phyloP scores from a whole-genome alignment of 495 filamentous ascomycete genomes.

The Hyaloscypha hepaticicola region DNA sequence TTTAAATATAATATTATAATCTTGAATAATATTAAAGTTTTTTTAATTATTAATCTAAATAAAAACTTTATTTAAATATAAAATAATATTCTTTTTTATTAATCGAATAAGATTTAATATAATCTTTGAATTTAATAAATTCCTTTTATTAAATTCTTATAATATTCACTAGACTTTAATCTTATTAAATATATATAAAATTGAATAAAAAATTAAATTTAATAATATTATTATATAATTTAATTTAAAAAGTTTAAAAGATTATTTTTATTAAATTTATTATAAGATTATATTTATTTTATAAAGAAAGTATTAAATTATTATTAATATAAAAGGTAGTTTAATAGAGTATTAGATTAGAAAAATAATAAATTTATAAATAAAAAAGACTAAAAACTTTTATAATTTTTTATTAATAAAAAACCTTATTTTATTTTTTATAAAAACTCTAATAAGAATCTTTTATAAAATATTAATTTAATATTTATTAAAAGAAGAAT shows the following conservation, averaged over 20 bases:
- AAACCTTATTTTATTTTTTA: too few species aligned
- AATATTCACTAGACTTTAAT: conserved; percentile 33
- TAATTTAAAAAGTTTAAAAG: conserved; percentile 1
- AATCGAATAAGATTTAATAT: neutral
- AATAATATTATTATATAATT: conserved; percentile 15
- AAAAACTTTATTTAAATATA: conserved; percentile 26
- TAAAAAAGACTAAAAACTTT: too few species aligned
- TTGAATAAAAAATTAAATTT: conserved; percentile 20
- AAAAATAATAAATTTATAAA: too few species aligned
- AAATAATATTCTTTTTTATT: conserved; percentile 26
- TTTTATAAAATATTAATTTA: too few species aligned
- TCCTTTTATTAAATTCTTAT: conserved; percentile 24
- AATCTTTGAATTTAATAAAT: conserved; percentile 11
- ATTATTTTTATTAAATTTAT: neutral
- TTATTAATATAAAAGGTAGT: too few species aligned
- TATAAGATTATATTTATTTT: too few species aligned
- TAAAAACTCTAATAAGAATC: too few species aligned
- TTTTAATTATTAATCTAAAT: neutral
- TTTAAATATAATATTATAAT: conserved; percentile 24
- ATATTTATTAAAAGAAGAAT: too few species aligned
- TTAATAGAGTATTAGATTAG: too few species aligned
- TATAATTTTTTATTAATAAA: too few species aligned
- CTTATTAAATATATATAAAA: conserved; percentile 35
- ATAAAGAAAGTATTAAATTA: too few species aligned
- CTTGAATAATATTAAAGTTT: conserved; percentile 28